Conservation (phyloP, 805 yeast species). For the Sugiyamaella marilandica region DNA sequence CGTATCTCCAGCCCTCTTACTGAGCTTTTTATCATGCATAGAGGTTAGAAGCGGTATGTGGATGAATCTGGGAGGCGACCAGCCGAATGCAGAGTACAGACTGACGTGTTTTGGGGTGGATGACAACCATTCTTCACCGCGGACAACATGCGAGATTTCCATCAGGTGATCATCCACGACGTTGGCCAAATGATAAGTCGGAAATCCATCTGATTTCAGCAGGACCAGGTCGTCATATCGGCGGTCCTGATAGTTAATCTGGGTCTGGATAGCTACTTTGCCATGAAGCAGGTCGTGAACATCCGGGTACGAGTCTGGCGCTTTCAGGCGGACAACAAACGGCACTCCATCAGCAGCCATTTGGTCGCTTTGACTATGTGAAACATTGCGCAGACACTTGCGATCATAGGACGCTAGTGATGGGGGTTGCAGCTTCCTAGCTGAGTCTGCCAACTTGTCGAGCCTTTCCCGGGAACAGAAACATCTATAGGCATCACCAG, state of each 20-base stretch:
- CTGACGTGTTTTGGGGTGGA: conserved; percentile 95
- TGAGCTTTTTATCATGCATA: conserved; percentile 53
- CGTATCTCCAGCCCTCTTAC: conserved; percentile 80
- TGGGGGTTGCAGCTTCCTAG: conserved; percentile 73
- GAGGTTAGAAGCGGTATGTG: conserved; percentile 88
- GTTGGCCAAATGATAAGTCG: conserved; percentile 95
- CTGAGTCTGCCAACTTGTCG: conserved; percentile 61
- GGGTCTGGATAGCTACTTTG: conserved; percentile 68
- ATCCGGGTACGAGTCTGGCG: conserved; percentile 66
- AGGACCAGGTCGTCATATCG: conserved; percentile 87
- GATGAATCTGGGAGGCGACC: conserved; percentile 76
- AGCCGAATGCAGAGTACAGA: conserved; percentile 76
- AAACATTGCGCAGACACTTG: conserved; percentile 51
- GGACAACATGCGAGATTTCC: conserved; percentile 87
- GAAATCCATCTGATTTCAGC: conserved; percentile 88
- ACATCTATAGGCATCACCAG: conserved; percentile 80
- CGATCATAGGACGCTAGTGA: conserved; percentile 91
- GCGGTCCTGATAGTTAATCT: conserved; percentile 59
- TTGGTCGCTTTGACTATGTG: conserved; percentile 39
- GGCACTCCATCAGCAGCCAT: conserved; percentile 32
- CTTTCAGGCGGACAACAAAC: conserved; percentile 65
- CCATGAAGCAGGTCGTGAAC: conserved; percentile 81
- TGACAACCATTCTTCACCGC: conserved; percentile 98
- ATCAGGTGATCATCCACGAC: conserved; percentile 92
- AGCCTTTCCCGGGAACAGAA: conserved; percentile 80